Conservation (phyloP, 2,329 filamentous ascomycete species). For the Penicillium sp. region DNA sequence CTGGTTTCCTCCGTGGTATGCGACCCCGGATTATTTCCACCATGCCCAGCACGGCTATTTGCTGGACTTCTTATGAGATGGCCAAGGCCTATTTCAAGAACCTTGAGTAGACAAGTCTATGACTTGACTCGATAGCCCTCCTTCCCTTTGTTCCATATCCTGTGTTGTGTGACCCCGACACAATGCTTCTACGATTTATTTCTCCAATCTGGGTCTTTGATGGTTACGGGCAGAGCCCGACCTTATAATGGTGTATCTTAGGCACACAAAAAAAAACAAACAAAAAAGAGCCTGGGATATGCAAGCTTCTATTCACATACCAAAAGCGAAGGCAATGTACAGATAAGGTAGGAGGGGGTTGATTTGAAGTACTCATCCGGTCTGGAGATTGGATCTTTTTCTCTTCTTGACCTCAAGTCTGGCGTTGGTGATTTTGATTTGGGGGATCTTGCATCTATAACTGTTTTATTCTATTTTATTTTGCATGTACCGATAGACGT, state of each 20-base stretch:
- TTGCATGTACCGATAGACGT: conserved; percentile 31
- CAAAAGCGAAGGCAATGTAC: conserved; percentile 26
- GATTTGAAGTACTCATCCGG: conserved; percentile 8
- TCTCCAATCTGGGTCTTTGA: conserved; percentile 1
- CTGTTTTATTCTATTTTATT: conserved; percentile 16
- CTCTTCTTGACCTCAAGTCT: not conserved
- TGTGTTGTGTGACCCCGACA: not conserved
- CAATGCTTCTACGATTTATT: conserved; percentile 1
- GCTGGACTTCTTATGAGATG: conserved; percentile 75
- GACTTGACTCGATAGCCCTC: conserved; percentile 3
- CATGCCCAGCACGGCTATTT: conserved; percentile 99
- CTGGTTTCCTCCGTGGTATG: conserved; percentile 90
- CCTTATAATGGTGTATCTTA: conserved; percentile 1
- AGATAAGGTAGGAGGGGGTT: conserved; percentile 11
- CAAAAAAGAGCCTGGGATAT: not conserved
- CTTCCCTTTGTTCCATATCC: conserved; percentile 12
- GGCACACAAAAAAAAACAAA: conserved; percentile 1
- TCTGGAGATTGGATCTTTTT: conserved; percentile 10
- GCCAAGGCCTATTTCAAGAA: conserved; percentile 67
- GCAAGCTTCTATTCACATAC: conserved; percentile 10
- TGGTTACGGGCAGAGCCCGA: conserved; percentile 13
- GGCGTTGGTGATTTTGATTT: conserved; percentile 7
- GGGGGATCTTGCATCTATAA: conserved; percentile 24
- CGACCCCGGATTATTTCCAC: conserved; percentile 90
- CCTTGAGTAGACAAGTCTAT: conserved; percentile 21